These are phyloP conservation scores for Tetrahymena elliotti DNA, from an alignment of 73 alveolate species.

Conservation along the genomic window DNA sequence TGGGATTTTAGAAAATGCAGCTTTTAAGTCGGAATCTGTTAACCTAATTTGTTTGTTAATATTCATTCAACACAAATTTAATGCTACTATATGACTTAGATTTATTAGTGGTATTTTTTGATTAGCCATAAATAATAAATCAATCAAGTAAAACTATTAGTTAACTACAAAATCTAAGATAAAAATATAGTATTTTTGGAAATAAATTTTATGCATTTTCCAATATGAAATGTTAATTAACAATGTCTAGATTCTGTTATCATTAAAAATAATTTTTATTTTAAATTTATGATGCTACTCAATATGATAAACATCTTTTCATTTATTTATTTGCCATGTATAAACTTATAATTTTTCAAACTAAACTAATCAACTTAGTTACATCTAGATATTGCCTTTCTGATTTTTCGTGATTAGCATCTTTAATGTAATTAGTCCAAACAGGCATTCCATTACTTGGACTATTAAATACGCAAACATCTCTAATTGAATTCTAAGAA, in stretches of 20 bases:
- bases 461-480: background rate
- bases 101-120: background rate
- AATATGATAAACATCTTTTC: background rate
- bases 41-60: background rate
- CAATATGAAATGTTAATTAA: background rate
- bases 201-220: background rate
- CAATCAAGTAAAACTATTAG: background rate
- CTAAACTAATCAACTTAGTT: background rate
- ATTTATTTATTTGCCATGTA: background rate
- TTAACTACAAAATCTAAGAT: background rate
- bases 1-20: too few relatives aligned
- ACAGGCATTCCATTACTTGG: background rate
- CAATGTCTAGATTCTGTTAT: background rate
- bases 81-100: background rate
- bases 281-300: too few relatives aligned
- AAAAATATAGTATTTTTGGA: background rate
- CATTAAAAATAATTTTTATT: too few relatives aligned
- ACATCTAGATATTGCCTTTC: background rate
- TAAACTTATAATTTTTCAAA: background rate
- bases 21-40: background rate
- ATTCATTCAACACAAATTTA: background rate
- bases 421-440: background rate
- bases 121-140: too few relatives aligned
- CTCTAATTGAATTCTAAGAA: background rate
- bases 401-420: background rate